Percentiles rank a stretch among this genome's conserved stretches.
Conservation (phyloP, 345 rosid genomes). For the Kernera saxatilis region DNA sequence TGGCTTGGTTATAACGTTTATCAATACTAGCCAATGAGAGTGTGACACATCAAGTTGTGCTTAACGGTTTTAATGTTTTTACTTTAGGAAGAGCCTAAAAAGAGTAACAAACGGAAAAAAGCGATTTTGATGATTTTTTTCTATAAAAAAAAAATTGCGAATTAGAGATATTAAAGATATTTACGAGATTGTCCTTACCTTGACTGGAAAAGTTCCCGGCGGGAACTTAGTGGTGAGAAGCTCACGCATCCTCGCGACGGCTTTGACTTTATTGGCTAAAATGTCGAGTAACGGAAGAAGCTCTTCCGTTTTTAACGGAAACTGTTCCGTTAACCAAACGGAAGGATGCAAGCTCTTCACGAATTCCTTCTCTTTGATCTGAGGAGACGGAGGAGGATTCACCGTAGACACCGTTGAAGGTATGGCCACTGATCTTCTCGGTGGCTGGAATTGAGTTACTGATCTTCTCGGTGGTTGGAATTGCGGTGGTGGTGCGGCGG, state of each 20-base stretch:
- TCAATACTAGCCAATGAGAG: background rate
- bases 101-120: constrained; percentile 12
- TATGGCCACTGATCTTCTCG: constrained; percentile 35
- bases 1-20: background rate
- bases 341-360: constrained; percentile 76
- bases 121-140: background rate
- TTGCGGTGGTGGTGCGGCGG: constrained; percentile 31
- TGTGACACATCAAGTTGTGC: background rate
- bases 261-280: constrained; percentile 90
- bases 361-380: constrained; percentile 79
- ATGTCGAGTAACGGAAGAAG: constrained; percentile 86
- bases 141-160: background rate
- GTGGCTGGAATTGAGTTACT: constrained; percentile 28
- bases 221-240: constrained; percentile 93
- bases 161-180: background rate
- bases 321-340: constrained; percentile 92
- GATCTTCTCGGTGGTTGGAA: constrained; percentile 37
- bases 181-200: constrained; percentile 46
- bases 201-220: constrained; percentile 93
- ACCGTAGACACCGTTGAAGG: constrained; percentile 22
- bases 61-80: constrained; percentile 30
- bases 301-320: constrained; percentile 90
- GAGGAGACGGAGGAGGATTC: constrained; percentile 38
- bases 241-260: constrained; percentile 86
- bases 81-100: constrained; percentile 37